Base-by-base conservation (phyloP, 31 red algal species). In the Odonthalia washingtoniensis region DNA sequence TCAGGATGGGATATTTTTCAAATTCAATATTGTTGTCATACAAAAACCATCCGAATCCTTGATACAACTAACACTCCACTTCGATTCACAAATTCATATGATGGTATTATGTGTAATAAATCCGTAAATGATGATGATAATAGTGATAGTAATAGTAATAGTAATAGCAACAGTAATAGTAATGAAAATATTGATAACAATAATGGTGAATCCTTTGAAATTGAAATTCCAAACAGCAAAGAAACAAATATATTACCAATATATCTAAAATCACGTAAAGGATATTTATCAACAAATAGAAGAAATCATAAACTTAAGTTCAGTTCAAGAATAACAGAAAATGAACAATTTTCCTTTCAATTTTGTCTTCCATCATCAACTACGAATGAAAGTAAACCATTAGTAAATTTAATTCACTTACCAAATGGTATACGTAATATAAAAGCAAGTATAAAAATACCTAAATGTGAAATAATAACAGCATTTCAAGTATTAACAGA, bases 341-440 rank as follows among this genome's bases (percentile, higher is more conserved):
- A 74, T 18, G 81, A 91, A 32, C 72, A 85, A 5, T 91, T 91
- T 75, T 70, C 82, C 38, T 42, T 91, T 33, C 69, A 81, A 62
- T 31, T 91, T 45, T 70, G 80, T 18, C 74, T 91, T 38, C 89
- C 89, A 37, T 85, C 81, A 26, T 80, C 80, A 70, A 91, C 85
- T 79, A 81, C 84, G 39, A 68, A 85, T 37, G 79, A 80, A 6
- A 77, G 33, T 17, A n/a, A n/a, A n/a, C 89, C 89, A 17, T 62
- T 72, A 12, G 34, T 91, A 45, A 53, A 81, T 28, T 33, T 91
- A 46, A 61, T 72, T 57, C 45, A 43, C 32, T 70, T 41, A 46
- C 66, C 81, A 12, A 74, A 69, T 40, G 89, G 89, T 3, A 74
- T 66, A 17, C 80, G 89, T 46, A 72, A 91, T 60, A 64, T 85